Percentiles rank a stretch among this genome's conserved stretches.
These are phyloP conservation scores for Fusarium torreyae DNA, from an alignment of 2,329 filamentous ascomycete species.

Conservation along the genomic window DNA sequence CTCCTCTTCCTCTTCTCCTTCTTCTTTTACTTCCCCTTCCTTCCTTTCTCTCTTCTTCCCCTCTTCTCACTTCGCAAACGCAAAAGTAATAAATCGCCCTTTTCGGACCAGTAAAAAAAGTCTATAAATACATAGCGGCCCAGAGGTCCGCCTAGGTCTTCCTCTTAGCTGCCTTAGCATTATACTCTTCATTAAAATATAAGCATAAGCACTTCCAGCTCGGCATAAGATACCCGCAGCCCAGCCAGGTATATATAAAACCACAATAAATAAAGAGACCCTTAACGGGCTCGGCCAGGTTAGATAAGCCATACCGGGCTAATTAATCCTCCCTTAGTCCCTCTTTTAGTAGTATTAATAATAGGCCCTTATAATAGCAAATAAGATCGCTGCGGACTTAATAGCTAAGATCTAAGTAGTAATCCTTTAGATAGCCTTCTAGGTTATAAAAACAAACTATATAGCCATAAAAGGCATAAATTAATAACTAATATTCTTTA, in stretches of 20 bases:
- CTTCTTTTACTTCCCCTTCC: background rate
- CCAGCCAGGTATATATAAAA: slow-evolving; percentile 5
- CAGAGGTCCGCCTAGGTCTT: slow-evolving; percentile 2
- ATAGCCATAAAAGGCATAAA: slow-evolving; percentile 4
- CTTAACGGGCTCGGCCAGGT: background rate
- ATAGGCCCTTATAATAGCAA: background rate
- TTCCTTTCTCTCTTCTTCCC: background rate
- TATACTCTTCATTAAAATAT: background rate
- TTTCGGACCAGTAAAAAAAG: slow-evolving; percentile 10
- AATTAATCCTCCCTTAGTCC: background rate
- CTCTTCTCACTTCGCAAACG: background rate
- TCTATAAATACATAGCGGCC: background rate
- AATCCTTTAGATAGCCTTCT: background rate
- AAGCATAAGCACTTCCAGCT: slow-evolving; percentile 5
- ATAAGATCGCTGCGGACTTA: slow-evolving; percentile 1
- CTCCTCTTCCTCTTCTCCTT: background rate
- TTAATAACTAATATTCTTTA: slow-evolving; percentile 12
- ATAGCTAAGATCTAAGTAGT: background rate
- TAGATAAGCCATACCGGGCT: background rate
- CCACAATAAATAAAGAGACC: background rate
- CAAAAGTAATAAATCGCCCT: slow-evolving; percentile 7
- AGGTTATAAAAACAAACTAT: background rate
- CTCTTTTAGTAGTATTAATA: background rate
- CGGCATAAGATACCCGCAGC: background rate
- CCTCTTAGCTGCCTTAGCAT: background rate